Evolutionary conservation across 1,139 yeast species (phyloP).

Genomic region (Kurtzmaniella quercitrusa): DNA sequence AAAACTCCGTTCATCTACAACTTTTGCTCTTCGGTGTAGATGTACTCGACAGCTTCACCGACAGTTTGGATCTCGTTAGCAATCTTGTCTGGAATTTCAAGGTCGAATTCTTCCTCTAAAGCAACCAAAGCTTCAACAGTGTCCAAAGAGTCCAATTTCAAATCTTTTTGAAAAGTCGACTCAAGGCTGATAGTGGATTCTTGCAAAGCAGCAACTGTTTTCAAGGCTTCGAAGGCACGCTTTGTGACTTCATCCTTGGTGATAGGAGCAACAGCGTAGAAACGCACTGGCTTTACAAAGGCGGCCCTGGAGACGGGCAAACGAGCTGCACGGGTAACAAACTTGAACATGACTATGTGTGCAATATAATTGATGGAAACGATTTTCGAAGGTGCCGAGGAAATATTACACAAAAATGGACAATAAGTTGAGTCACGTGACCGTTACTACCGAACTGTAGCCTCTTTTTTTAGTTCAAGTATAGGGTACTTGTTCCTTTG

Average conservation of each 20-base stretch:
- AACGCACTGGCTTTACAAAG: constrained; percentile 34
- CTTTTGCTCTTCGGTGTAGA: constrained; percentile 46
- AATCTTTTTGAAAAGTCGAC: constrained; percentile 56
- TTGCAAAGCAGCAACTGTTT: constrained; percentile 48
- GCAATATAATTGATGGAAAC: background rate
- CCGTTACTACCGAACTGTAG: too few species aligned
- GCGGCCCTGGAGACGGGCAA: constrained; percentile 29
- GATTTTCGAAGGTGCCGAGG: background rate
- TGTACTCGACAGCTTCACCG: constrained; percentile 63
- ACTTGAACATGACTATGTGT: constrained; percentile 30
- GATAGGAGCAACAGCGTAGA: constrained; percentile 46
- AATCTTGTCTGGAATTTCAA: constrained; percentile 65
- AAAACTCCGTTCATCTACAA: constrained; percentile 18
- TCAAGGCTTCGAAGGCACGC: constrained; percentile 48
- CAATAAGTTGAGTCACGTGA: background rate
- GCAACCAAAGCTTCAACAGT: constrained; percentile 71
- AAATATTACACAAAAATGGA: background rate
- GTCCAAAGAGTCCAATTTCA: constrained; percentile 68
- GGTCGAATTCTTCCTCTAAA: constrained; percentile 68
- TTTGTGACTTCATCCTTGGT: constrained; percentile 43
- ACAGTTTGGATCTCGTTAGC: constrained; percentile 68
- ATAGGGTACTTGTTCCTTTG: too few species aligned
- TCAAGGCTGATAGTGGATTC: constrained; percentile 40
- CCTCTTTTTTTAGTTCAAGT: too few species aligned
- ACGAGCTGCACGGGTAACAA: constrained; percentile 29